Evolutionary conservation across 805 yeast genomes (phyloP).

Genomic region (Starmerella bombi): DNA sequence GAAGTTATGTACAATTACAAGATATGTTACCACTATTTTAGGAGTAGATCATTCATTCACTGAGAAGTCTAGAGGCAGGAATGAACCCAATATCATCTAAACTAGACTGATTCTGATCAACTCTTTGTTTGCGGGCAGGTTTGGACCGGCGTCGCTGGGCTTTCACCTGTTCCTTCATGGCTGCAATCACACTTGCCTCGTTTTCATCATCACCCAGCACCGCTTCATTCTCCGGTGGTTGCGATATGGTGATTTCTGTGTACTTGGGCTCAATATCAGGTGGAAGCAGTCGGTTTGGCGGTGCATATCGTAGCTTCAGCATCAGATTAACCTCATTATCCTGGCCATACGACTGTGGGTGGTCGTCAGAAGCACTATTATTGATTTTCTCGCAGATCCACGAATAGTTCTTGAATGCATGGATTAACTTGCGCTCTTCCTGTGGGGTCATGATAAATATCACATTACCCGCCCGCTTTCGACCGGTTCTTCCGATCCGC

Average conservation of each 20-base stretch:
- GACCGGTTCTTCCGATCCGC: slow-evolving; percentile 96
- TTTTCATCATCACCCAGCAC: slow-evolving; percentile 18
- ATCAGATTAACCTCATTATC: slow-evolving; percentile 28
- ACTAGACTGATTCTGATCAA: neutral
- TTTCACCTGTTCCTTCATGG: slow-evolving; percentile 11
- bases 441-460: slow-evolving; percentile 59
- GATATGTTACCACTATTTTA: too few species aligned
- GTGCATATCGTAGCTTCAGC: slow-evolving; percentile 32
- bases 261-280: slow-evolving; percentile 40
- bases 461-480: slow-evolving; percentile 81
- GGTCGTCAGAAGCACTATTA: slow-evolving; percentile 4
- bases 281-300: slow-evolving; percentile 61
- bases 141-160: neutral
- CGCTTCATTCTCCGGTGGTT: slow-evolving; percentile 56
- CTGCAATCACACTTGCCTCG: slow-evolving; percentile 8
- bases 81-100: neutral
- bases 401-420: slow-evolving; percentile 73
- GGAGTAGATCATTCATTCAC: too few species aligned
- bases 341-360: slow-evolving; percentile 1
- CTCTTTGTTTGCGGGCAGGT: neutral
- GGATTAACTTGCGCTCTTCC: slow-evolving; percentile 67
- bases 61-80: too few species aligned
- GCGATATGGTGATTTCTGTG: slow-evolving; percentile 42
- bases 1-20: too few species aligned
- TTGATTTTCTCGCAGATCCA: slow-evolving; percentile 56